These are phyloP conservation scores for Podila verticillata DNA, from an alignment of 192 early-diverging fungal species.

Conservation along the genomic window DNA sequence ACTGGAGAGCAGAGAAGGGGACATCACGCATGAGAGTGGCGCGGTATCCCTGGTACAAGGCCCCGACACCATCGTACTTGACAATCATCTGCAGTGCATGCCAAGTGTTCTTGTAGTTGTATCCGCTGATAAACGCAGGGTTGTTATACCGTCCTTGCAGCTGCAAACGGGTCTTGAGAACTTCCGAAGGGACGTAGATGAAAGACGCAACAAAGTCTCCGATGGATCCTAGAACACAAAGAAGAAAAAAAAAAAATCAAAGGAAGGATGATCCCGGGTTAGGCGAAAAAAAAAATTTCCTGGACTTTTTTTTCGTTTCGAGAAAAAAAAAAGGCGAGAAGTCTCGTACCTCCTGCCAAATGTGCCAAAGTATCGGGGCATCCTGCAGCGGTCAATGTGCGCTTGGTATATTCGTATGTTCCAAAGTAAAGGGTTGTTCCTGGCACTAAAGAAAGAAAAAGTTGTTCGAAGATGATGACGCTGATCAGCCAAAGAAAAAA, in stretches of 20 bases:
- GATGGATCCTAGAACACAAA: slow-evolving; percentile 48
- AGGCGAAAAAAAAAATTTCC: background rate
- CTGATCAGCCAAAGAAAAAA: no score
- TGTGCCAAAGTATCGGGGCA: slow-evolving; percentile 62
- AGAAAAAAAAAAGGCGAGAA: background rate
- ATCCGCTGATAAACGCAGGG: slow-evolving; percentile 70
- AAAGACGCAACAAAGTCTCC: slow-evolving; percentile 65
- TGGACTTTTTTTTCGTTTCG: background rate
- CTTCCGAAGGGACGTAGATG: slow-evolving; percentile 69
- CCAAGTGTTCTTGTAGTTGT: slow-evolving; percentile 76
- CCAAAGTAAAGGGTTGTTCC: slow-evolving; percentile 66
- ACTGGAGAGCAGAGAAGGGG: slow-evolving; percentile 67
- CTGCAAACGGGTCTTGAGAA: slow-evolving; percentile 81
- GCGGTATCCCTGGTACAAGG: slow-evolving; percentile 65
- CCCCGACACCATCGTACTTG: slow-evolving; percentile 68
- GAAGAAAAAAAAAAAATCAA: background rate
- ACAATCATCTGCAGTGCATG: slow-evolving; percentile 67
- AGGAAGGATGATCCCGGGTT: background rate
- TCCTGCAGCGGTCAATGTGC: slow-evolving; percentile 58
- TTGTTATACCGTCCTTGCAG: slow-evolving; percentile 83
- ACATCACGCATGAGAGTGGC: slow-evolving; percentile 66
- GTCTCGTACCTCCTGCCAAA: slow-evolving; percentile 56
- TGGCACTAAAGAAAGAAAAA: slow-evolving; percentile 52
- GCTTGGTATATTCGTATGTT: slow-evolving; percentile 66
- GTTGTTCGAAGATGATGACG: no score